phyloP scores from a whole-genome alignment of 805 yeast genomes.

The Candida verbasci region DNA sequence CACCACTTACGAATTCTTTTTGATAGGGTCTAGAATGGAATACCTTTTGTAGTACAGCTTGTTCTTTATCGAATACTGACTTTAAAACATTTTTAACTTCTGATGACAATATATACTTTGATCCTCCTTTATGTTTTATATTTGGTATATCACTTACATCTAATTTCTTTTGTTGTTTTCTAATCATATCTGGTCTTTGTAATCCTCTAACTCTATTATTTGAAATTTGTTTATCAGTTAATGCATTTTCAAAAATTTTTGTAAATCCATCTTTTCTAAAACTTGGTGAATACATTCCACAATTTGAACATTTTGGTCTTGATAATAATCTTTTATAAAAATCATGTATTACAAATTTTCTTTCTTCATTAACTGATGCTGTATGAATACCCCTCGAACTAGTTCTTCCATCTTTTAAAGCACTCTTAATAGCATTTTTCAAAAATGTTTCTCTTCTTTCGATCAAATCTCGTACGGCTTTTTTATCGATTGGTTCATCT shows the following conservation, averaged over 20 bases:
- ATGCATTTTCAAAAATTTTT: conserved; percentile 84
- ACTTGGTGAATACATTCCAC: conserved; percentile 92
- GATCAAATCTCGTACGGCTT: conserved; percentile 44
- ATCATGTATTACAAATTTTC: conserved; percentile 69
- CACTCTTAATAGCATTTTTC: conserved; percentile 62
- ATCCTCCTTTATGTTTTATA: conserved; percentile 61
- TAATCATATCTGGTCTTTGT: conserved; percentile 66
- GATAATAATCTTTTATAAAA: conserved; percentile 69
- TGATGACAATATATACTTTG: conserved; percentile 77
- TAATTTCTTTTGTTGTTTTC: conserved; percentile 16
- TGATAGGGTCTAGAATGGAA: conserved; percentile 79
- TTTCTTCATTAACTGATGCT: conserved; percentile 81
- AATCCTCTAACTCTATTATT: conserved; percentile 83
- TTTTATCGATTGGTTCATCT: conserved; percentile 33
- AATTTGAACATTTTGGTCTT: conserved; percentile 89
- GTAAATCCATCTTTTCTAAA: conserved; percentile 93
- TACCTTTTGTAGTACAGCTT: conserved; percentile 58
- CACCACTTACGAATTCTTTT: conserved; percentile 51
- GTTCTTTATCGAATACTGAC: conserved; percentile 72
- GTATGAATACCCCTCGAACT: conserved; percentile 67
- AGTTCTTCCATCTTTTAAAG: conserved; percentile 73
- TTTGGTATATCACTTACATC: conserved; percentile 36
- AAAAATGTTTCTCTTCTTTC: conserved; percentile 67
- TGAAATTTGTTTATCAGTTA: conserved; percentile 74
- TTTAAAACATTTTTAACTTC: conserved; percentile 80